phyloP scores from a whole-genome alignment of 768 basidiomycete genomes.

The Termitomyces sp. region DNA sequence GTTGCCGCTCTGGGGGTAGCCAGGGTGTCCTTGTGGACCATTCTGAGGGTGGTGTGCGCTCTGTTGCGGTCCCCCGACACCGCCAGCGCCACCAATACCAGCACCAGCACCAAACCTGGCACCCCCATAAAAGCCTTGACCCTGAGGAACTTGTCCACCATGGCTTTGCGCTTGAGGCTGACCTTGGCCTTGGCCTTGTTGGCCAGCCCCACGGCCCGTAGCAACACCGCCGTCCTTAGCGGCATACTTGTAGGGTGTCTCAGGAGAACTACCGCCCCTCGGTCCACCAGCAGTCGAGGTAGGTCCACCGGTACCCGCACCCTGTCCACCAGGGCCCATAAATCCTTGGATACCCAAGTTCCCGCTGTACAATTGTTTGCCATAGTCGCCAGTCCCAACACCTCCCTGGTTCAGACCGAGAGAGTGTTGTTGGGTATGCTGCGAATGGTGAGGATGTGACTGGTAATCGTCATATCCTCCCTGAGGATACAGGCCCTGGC shows the following conservation, averaged over 20 bases:
- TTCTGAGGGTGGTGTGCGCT: conserved; percentile 38
- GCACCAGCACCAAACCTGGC: conserved; percentile 40
- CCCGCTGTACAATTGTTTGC: conserved; percentile 41
- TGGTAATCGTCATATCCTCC: conserved; percentile 42
- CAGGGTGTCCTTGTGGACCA: conserved; percentile 54
- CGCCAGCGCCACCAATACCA: conserved; percentile 32
- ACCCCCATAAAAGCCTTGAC: conserved; percentile 46
- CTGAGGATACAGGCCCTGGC: conserved; percentile 64
- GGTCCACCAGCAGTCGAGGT: conserved; percentile 44
- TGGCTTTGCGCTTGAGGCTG: conserved; percentile 50
- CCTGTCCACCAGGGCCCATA: conserved; percentile 58
- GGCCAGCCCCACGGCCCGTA: conserved; percentile 39
- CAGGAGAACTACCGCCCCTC: conserved; percentile 58
- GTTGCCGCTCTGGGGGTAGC: conserved; percentile 61
- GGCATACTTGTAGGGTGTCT: conserved; percentile 73
- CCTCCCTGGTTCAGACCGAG: conserved; percentile 41
- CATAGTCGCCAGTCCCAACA: conserved; percentile 38
- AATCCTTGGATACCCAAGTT: conserved; percentile 65
- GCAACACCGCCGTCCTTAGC: conserved; percentile 58
- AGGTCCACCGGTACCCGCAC: conserved; percentile 34
- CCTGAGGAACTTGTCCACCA: conserved; percentile 47
- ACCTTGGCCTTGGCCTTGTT: conserved; percentile 44
- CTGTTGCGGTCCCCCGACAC: conserved; percentile 40
- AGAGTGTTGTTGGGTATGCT: conserved; percentile 51
- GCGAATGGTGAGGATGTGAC: conserved; percentile 46